Percentiles rank a stretch among this genome's conserved stretches.
Conservation (phyloP, 2,329 filamentous ascomycete genomes). For the Cylindrodendrum hubeiense region DNA sequence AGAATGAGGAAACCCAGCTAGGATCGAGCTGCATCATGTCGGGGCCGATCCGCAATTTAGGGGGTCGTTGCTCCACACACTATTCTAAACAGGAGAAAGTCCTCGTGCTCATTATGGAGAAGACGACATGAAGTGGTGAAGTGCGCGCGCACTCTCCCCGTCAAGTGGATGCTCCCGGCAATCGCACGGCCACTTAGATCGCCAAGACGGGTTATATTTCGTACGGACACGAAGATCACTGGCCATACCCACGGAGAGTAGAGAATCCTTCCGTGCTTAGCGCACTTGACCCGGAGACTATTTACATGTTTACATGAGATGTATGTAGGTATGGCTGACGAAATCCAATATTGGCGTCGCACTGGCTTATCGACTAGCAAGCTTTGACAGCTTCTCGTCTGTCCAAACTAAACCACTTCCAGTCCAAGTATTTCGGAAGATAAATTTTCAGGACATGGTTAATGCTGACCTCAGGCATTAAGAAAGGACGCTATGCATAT, state of each 20-base stretch:
- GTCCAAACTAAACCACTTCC: background rate
- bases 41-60: background rate
- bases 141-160: background rate
- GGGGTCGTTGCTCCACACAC: background rate
- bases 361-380: background rate
- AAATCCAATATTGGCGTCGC: background rate
- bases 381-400: background rate
- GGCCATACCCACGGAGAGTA: too few relatives aligned
- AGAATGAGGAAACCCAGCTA: background rate
- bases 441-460: background rate
- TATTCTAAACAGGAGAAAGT: background rate
- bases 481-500: background rate
- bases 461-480: background rate
- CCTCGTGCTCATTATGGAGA: background rate
- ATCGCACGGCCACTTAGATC: too few relatives aligned
- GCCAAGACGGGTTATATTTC: too few relatives aligned
- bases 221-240: too few relatives aligned
- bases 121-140: background rate
- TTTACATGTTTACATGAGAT: too few relatives aligned
- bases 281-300: too few relatives aligned
- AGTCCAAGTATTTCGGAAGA: background rate
- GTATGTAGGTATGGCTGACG: background rate
- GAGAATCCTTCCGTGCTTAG: too few relatives aligned
- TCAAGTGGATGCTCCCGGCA: too few relatives aligned
- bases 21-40: background rate